A percentile compares a stretch with the other conserved stretches of the same genome.
Conservation (phyloP, 140 eudicot species). For the Senecio squalidus region DNA sequence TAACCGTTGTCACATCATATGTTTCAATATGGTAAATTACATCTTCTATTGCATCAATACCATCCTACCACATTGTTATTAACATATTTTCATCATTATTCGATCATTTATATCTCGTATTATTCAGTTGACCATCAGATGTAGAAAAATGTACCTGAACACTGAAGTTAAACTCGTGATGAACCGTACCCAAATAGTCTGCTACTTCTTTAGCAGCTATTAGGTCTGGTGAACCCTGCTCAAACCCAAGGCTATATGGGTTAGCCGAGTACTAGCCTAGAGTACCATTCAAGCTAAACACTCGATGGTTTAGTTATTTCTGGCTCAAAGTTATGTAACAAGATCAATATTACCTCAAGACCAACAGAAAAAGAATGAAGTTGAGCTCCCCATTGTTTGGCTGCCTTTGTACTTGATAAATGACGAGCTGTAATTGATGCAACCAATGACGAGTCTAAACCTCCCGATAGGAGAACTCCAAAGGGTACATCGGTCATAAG, state of each 20-base stretch:
- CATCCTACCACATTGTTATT: slow-evolving; percentile 23
- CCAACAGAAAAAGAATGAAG: slow-evolving; percentile 80
- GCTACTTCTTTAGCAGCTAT: slow-evolving; percentile 74
- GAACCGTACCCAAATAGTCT: slow-evolving; percentile 69
- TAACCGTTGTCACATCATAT: slow-evolving; percentile 49
- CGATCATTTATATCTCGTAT: background rate
- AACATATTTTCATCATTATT: background rate
- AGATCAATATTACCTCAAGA: slow-evolving; percentile 41
- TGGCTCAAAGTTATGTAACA: too few relatives aligned
- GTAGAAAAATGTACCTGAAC: slow-evolving; percentile 41
- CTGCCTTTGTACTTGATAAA: slow-evolving; percentile 56
- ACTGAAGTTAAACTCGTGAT: slow-evolving; percentile 68
- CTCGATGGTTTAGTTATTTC: too few relatives aligned
- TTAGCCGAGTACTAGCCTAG: background rate
- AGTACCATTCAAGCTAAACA: too few relatives aligned
- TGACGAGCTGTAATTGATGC: slow-evolving; percentile 63
- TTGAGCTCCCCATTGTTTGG: slow-evolving; percentile 65
- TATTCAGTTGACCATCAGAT: background rate
- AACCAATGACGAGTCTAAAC: slow-evolving; percentile 65
- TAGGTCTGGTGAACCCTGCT: slow-evolving; percentile 64
- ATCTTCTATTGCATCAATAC: slow-evolving; percentile 49
- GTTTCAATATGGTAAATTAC: slow-evolving; percentile 48
- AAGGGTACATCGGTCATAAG: slow-evolving; percentile 89
- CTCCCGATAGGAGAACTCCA: slow-evolving; percentile 76
- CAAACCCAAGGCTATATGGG: background rate